Evolutionary conservation across 176 grass and related monocot species (phyloP), one percentile per base, ranked within the genome.

Genomic region (Bonia amplexicaulis): DNA sequence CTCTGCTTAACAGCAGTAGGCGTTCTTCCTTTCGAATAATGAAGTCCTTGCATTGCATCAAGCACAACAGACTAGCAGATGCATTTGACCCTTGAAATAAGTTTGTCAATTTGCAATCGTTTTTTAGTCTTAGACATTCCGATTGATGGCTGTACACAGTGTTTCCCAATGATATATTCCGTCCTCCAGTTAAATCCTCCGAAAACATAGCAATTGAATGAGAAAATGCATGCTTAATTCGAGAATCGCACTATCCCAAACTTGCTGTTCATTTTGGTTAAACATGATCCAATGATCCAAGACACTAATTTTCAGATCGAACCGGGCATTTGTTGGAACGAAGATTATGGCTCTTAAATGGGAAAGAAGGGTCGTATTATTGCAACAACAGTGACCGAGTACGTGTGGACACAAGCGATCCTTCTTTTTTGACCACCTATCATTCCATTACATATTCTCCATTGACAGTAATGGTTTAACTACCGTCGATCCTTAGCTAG

Each of bases 381-480:
- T 40, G 46, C 63, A 68, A 80, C 11, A 67, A 39, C 16, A 55
- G 17, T 55, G 29, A 41, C 37, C 3, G 69, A 80, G 54, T 19
- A 20, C 29, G 64, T 23, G 48, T 41, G 20, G 29, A 7, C 79
- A 71, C 33, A 82, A 14, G 27, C 27, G 59, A 66, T 20, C 46
- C 33, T 29, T 66, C 46, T 39, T 65, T 76, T 84, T 51, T 66
- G 22, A 66, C 31, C 20, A 65, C 22, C 4, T 9, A 17, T 53
- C 45, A 76, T 54, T 84, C 46, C 82, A 54, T 66, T 54, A 54
- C 46, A 42, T 55, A 66, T 84, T 84, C 64, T 31, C 12, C 12
- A 17, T 16, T 69, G 62, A 69, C 37, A 77, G 49, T 7, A 70
- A 88, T 16, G 29, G 63, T 62, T 82, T 47, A 89, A 89, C 81